Conservation (phyloP, 2,329 filamentous ascomycete genomes). For the Aulographum hederae region DNA sequence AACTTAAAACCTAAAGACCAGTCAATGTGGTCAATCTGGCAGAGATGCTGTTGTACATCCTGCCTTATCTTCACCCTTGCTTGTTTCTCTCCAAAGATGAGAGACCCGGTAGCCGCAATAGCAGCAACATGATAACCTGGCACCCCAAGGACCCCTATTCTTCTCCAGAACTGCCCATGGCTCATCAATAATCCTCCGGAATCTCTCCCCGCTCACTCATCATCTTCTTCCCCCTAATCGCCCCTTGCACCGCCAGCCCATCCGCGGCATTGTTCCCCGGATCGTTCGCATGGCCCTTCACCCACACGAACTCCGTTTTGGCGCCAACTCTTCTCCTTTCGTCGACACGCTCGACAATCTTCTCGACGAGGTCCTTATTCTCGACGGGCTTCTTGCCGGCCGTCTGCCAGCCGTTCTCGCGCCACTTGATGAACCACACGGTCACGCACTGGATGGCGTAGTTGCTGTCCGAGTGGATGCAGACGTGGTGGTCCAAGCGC, state of each 20-base stretch:
- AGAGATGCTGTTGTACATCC: too few relatives aligned
- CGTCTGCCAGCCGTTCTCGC: slow-evolving; percentile 61
- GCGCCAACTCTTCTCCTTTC: slow-evolving; percentile 42
- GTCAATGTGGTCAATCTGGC: too few relatives aligned
- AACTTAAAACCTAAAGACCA: too few relatives aligned
- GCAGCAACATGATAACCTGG: too few relatives aligned
- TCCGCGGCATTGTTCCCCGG: slow-evolving; percentile 70
- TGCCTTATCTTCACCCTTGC: too few relatives aligned
- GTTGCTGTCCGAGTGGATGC: slow-evolving; percentile 74
- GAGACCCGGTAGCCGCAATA: too few relatives aligned
- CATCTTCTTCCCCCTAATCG: slow-evolving; percentile 21
- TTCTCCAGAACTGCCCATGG: too few relatives aligned
- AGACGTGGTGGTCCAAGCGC: slow-evolving; percentile 46
- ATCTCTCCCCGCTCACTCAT: too few relatives aligned
- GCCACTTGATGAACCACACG: slow-evolving; percentile 67
- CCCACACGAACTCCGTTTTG: slow-evolving; percentile 62
- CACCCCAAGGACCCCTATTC: too few relatives aligned
- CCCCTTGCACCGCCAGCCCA: slow-evolving; percentile 51
- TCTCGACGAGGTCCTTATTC: slow-evolving; percentile 70
- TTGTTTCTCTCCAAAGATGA: too few relatives aligned
- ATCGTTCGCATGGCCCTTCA: slow-evolving; percentile 66
- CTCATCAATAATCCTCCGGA: too few relatives aligned
- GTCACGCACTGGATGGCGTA: slow-evolving; percentile 85
- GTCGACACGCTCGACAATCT: slow-evolving; percentile 52
- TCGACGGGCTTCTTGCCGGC: slow-evolving; percentile 51